Conservation (phyloP, 345 rosid genomes). For the Linum tenue region DNA sequence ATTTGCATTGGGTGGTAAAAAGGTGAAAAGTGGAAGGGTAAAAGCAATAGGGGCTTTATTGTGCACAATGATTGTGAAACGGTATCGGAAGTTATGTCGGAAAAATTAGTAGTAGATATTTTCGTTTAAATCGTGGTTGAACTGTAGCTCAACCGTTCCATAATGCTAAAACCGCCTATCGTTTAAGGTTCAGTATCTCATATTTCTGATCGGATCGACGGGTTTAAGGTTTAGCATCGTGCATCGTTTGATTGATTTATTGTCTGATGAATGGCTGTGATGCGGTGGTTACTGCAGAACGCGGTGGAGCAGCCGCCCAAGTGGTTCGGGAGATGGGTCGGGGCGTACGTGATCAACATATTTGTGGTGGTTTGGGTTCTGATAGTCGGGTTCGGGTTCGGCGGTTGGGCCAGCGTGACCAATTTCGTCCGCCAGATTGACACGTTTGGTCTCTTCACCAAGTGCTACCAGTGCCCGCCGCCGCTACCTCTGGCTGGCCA, state of each 20-base stretch:
- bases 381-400: constrained; percentile 87
- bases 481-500: constrained; percentile 24
- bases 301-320: constrained; percentile 88
- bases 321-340: constrained; percentile 74
- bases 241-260: constrained; percentile 2
- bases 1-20: not conserved
- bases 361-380: constrained; percentile 90
- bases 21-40: not conserved
- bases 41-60: no score
- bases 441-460: constrained; percentile 90
- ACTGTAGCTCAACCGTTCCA: no score
- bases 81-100: no score
- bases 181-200: no score
- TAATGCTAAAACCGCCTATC: no score
- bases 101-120: no score
- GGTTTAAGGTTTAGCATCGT: not conserved
- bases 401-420: constrained; percentile 90
- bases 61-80: no score
- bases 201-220: not conserved
- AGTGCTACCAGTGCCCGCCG: constrained; percentile 87
- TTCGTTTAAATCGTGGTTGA: no score
- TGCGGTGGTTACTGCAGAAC: constrained; percentile 38
- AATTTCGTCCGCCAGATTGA: constrained; percentile 90
- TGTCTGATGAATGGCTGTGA: constrained; percentile 14
- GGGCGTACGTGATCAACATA: constrained; percentile 63